These are phyloP conservation scores for Collybia sordida DNA, from an alignment of 768 basidiomycete genomes.

Conservation along the genomic window DNA sequence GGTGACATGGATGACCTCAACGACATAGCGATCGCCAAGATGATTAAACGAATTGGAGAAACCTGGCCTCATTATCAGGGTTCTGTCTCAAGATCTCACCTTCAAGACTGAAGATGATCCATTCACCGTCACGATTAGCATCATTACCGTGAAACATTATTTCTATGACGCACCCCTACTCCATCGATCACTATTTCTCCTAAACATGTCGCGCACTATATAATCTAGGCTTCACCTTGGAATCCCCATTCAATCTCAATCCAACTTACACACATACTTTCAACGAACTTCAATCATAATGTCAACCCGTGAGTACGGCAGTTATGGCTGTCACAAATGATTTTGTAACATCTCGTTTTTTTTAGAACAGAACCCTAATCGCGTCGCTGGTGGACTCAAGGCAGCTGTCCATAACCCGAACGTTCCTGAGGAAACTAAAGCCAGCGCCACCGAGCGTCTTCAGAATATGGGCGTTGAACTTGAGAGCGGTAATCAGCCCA, in stretches of 20 bases:
- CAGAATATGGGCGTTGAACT: conserved; percentile 26
- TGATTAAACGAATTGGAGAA: no score
- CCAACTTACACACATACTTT: no score
- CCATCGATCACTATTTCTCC: no score
- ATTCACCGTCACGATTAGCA: no score
- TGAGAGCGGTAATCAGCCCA: neutral
- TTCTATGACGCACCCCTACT: no score
- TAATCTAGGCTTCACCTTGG: neutral
- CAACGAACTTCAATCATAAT: neutral
- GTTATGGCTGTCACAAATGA: neutral
- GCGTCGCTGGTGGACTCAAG: conserved; percentile 49
- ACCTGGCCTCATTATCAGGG: no score
- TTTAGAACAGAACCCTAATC: conserved; percentile 13
- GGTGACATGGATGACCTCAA: no score
- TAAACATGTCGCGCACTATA: no score
- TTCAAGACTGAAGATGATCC: no score
- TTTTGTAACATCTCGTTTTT: neutral
- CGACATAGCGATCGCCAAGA: no score
- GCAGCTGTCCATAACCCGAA: conserved; percentile 59
- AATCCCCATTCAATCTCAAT: neutral
- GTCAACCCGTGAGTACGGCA: neutral
- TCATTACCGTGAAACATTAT: no score
- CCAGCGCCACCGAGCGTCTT: conserved; percentile 45
- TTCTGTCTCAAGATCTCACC: no score
- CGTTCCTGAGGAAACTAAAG: conserved; percentile 55